These are phyloP conservation scores for Blastobotrys indianensis DNA, from an alignment of 1,139 yeast species.

Conservation along the genomic window DNA sequence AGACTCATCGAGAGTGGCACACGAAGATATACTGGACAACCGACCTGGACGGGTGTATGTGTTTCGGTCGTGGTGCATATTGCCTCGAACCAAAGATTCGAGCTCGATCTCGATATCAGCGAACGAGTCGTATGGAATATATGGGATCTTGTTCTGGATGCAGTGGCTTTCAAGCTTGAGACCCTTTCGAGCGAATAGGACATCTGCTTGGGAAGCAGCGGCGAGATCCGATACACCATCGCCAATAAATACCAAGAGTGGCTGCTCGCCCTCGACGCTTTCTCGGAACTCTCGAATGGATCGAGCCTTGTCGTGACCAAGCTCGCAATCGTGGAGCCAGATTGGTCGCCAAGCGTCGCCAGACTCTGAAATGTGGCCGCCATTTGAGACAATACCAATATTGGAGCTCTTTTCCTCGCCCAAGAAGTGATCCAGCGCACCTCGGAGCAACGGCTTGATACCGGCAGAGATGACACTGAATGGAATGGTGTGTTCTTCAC, in stretches of 20 bases:
- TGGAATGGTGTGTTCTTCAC: slow-evolving; percentile 47
- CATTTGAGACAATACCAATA: slow-evolving; percentile 57
- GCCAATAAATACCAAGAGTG: slow-evolving; percentile 39
- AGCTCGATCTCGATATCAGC: slow-evolving; percentile 37
- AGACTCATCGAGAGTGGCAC: too few relatives aligned
- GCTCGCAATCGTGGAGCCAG: slow-evolving; percentile 54
- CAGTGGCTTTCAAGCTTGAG: slow-evolving; percentile 40
- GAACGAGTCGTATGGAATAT: slow-evolving; percentile 40
- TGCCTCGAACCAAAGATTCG: slow-evolving; percentile 30
- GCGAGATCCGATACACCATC: slow-evolving; percentile 44
- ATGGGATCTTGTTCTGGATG: slow-evolving; percentile 37
- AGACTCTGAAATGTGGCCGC: slow-evolving; percentile 39
- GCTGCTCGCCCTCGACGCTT: slow-evolving; percentile 28
- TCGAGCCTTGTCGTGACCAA: slow-evolving; percentile 63
- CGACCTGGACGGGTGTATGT: slow-evolving; percentile 3
- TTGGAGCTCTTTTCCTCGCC: slow-evolving; percentile 50
- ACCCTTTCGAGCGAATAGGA: slow-evolving; percentile 40
- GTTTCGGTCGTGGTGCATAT: slow-evolving; percentile 27
- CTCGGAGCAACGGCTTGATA: slow-evolving; percentile 55
- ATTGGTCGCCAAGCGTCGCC: slow-evolving; percentile 50
- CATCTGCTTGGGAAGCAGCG: slow-evolving; percentile 42
- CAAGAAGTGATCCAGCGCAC: slow-evolving; percentile 52
- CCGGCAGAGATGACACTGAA: slow-evolving; percentile 65
- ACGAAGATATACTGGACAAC: neutral
- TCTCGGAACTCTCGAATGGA: slow-evolving; percentile 29